Percentiles rank a stretch among this genome's conserved stretches.
Conservation (phyloP, 2,329 filamentous ascomycete genomes). For the Neonectria punicea region DNA sequence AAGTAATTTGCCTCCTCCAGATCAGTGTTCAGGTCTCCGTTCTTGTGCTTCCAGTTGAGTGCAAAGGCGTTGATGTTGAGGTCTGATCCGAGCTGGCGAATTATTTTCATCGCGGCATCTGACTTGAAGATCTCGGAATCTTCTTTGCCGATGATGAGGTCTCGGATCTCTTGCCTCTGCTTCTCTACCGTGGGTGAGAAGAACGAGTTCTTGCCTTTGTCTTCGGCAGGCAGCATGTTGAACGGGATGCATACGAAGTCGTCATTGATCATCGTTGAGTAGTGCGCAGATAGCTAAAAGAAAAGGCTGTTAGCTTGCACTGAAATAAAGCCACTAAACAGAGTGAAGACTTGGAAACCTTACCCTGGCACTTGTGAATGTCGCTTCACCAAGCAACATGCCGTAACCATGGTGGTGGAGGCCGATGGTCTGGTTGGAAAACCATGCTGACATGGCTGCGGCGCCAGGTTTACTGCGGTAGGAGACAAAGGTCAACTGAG, state of each 20-base stretch:
- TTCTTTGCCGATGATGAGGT: conserved; percentile 50
- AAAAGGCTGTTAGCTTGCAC: background rate
- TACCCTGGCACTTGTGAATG: conserved; percentile 56
- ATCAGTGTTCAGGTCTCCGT: conserved; percentile 54
- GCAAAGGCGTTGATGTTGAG: conserved; percentile 59
- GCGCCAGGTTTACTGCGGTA: conserved; percentile 56
- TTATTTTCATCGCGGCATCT: conserved; percentile 50
- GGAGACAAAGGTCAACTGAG: background rate
- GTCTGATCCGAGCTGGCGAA: conserved; percentile 56
- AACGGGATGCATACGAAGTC: conserved; percentile 55
- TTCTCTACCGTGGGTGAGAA: conserved; percentile 41
- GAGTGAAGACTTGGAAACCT: fast-evolving
- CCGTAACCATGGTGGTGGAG: conserved; percentile 55
- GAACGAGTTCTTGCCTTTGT: conserved; percentile 23
- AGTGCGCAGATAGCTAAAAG: conserved; percentile 52
- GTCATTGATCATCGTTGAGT: conserved; percentile 51
- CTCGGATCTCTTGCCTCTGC: conserved; percentile 52
- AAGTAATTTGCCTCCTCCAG: conserved; percentile 61
- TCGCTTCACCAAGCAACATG: conserved; percentile 53
- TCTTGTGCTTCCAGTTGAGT: conserved; percentile 53
- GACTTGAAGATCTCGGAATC: conserved; percentile 50
- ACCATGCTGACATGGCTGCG: conserved; percentile 56
- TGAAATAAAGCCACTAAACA: background rate
- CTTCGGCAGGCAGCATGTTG: conserved; percentile 53
- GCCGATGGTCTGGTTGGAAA: conserved; percentile 57